Evolutionary conservation across 78 protist genomes (phyloP), one percentile per base, ranked within the genome.

Genomic region (Carpediemonas membranifera): DNA sequence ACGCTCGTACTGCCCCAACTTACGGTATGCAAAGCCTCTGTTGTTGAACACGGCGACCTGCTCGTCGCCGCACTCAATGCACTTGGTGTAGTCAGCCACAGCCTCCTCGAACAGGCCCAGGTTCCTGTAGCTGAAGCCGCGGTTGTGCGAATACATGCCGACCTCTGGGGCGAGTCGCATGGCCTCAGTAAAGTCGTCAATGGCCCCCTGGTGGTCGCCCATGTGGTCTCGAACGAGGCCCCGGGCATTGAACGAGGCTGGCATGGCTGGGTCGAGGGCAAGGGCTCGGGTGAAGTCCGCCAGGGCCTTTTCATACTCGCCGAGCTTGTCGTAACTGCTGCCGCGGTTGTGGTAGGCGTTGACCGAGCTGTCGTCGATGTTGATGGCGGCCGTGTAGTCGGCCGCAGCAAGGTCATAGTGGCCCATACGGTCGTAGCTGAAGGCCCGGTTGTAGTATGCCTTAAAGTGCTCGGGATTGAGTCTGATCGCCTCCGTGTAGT

Each of bases 311-410:
- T 50, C 71, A 24, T 47, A 76, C 47, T 55, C 9, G 5, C 61
- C 80, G 13, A 83, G 58, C 55, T 75, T 74, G 57, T 75, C 80
- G 50, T 64, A 53, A 18, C 76, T 34, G 3, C 75, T 25, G 33
- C 81, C 86, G 19, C 86, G 61, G 78, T 82, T 82, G 65, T 82
- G 86, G 7, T 33, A 71, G 7, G 86, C 70, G 60, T 74, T 75
- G 54, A 75, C 37, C 50, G 61, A 70, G 58, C 36, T 13, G 7
- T 37, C 56, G 18, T 82, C 78, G 35, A 82, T 56, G 19, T 25
- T 7, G 31, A 76, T 34, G n/a, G 81, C 86, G 33, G 1, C 3
- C 15, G 79, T 61, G 65, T 81, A 81, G 59, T 74, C 85, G 0
- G 25, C 55, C 14, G 74, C 73, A 9, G 80, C 80, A 27, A 36